Conservation (phyloP, 2,329 filamentous ascomycete genomes). For the Colletotrichum euphorbiae region DNA sequence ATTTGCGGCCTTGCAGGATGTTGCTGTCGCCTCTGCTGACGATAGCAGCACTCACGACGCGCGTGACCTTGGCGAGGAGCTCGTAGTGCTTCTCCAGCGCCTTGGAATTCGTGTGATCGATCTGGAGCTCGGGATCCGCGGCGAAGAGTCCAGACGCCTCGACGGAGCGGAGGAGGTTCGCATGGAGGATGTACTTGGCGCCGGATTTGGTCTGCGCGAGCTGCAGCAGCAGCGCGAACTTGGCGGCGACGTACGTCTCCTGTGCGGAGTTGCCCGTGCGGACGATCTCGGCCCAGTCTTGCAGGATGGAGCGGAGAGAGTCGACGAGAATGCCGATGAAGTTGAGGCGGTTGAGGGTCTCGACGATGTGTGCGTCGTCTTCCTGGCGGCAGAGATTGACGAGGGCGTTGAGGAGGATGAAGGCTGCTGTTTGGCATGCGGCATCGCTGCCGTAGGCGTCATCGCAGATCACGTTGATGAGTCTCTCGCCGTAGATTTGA, state of each 20-base stretch:
- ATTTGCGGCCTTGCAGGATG: constrained; percentile 80
- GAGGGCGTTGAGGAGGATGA: constrained; percentile 84
- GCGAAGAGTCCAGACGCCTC: constrained; percentile 87
- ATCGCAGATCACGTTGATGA: constrained; percentile 90
- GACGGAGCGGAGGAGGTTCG: constrained; percentile 85
- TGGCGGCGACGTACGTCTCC: constrained; percentile 72
- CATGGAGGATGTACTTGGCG: constrained; percentile 87
- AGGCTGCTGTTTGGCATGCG: constrained; percentile 83
- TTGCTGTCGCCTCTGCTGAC: constrained; percentile 87
- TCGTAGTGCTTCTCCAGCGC: constrained; percentile 86
- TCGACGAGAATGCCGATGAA: constrained; percentile 93
- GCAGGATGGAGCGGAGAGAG: constrained; percentile 80
- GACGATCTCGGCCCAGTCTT: constrained; percentile 74
- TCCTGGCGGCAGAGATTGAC: constrained; percentile 80
- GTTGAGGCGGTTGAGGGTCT: constrained; percentile 85
- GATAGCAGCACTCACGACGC: constrained; percentile 85
- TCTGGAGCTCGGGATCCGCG: constrained; percentile 91
- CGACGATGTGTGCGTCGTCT: constrained; percentile 79
- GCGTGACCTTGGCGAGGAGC: constrained; percentile 81
- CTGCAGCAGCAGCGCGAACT: constrained; percentile 84
- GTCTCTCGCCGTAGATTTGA: constrained; percentile 74
- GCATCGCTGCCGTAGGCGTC: constrained; percentile 90
- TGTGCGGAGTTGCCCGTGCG: constrained; percentile 55
- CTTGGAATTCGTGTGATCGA: constrained; percentile 75
- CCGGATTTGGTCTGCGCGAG: constrained; percentile 87